Percentiles rank a stretch among this genome's conserved stretches.
Conservation (phyloP, 805 yeast genomes). For the Metschnikowia kunwiensis region DNA sequence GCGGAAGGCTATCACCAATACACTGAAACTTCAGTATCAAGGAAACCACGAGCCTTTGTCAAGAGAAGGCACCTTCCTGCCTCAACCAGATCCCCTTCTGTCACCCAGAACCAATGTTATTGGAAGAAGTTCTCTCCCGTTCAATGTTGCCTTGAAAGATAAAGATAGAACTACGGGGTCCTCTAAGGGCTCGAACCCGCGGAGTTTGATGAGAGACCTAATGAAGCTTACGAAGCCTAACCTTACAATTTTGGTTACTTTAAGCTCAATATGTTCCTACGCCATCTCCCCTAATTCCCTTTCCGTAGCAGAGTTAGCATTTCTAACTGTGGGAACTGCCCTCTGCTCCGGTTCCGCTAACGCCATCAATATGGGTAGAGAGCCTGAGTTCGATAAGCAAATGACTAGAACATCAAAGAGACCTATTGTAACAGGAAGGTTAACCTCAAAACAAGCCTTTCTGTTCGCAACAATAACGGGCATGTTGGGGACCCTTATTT, state of each 20-base stretch:
- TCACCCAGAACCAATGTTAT: too few species aligned
- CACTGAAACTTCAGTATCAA: too few species aligned
- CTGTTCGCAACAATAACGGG: constrained; percentile 78
- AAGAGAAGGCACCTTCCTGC: too few species aligned
- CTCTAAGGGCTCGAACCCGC: constrained; percentile 17
- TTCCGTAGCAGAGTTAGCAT: constrained; percentile 63
- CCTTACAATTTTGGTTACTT: constrained; percentile 79
- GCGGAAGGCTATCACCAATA: neutral
- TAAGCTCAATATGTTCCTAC: constrained; percentile 90
- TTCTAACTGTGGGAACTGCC: constrained; percentile 80
- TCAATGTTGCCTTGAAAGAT: constrained; percentile 51
- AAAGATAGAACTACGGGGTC: neutral
- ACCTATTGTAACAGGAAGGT: constrained; percentile 83
- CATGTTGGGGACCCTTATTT: constrained; percentile 59
- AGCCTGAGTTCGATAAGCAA: constrained; percentile 79
- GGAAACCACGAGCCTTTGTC: too few species aligned
- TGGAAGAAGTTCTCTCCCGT: constrained; percentile 39
- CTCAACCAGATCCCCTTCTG: too few species aligned
- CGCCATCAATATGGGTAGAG: constrained; percentile 96
- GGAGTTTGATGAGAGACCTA: constrained; percentile 49
- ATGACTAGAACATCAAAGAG: constrained; percentile 88
- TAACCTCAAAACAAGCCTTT: constrained; percentile 75
- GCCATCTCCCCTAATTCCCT: constrained; percentile 87
- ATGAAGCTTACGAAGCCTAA: constrained; percentile 87
- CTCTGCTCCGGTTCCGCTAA: constrained; percentile 92